A percentile compares a stretch with the other conserved stretches of the same genome.
These are phyloP conservation scores for Annulohypoxylon moriforme DNA, from an alignment of 495 filamentous ascomycete species.

Conservation along the genomic window DNA sequence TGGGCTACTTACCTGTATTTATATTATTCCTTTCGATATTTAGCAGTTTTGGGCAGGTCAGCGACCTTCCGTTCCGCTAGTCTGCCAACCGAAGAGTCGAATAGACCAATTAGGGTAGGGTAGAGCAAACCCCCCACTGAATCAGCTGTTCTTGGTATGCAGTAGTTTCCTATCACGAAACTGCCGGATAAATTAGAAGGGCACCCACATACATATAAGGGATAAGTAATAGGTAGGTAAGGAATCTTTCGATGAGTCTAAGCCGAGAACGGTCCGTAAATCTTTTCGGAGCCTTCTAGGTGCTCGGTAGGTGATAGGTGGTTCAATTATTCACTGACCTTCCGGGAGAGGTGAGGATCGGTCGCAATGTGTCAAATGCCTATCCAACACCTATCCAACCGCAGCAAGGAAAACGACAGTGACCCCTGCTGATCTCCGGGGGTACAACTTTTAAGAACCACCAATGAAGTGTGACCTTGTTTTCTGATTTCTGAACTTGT, in stretches of 20 bases:
- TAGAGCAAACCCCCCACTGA: background rate
- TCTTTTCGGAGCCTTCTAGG: background rate
- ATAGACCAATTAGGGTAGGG: conserved; percentile 1
- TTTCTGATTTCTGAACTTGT: background rate
- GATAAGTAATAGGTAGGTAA: background rate
- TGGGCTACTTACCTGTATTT: background rate
- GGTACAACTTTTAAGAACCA: background rate
- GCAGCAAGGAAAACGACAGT: background rate
- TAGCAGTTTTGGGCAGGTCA: background rate
- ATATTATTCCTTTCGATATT: background rate
- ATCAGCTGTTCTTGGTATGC: background rate
- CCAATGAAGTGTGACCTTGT: background rate
- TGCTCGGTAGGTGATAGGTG: conserved; percentile 1
- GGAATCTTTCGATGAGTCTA: background rate
- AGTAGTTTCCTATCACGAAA: background rate
- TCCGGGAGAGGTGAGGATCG: conserved; percentile 11
- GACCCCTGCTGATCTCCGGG: background rate
- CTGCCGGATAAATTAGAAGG: conserved; percentile 10
- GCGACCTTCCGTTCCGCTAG: background rate
- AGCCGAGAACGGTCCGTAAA: background rate
- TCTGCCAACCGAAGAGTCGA: background rate
- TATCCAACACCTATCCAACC: background rate
- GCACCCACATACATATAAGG: background rate
- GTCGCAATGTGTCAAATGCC: background rate
- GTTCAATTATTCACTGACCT: background rate